Conservation (phyloP, 768 basidiomycete species). For the Tephrocybe sp. region DNA sequence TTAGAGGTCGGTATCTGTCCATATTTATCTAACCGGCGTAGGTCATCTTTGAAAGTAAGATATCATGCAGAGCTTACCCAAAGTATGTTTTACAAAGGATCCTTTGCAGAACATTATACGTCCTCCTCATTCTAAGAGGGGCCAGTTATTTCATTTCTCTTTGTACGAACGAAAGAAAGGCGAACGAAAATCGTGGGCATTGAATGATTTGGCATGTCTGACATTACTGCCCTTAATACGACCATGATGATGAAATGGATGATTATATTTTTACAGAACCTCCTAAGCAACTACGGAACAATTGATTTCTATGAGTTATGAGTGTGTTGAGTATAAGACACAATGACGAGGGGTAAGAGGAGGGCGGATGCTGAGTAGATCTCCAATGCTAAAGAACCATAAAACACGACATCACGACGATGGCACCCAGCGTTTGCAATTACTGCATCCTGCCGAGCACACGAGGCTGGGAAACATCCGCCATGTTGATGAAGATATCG, state of each 20-base stretch:
- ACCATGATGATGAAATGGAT: background rate
- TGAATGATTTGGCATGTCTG: too few species aligned
- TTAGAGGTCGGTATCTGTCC: too few species aligned
- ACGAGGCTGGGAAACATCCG: constrained; percentile 79
- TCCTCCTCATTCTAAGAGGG: too few species aligned
- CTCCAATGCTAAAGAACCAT: background rate
- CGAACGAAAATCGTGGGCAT: too few species aligned
- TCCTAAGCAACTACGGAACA: constrained; percentile 2
- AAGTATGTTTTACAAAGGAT: too few species aligned
- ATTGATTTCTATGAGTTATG: constrained; percentile 13
- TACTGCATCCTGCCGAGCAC: constrained; percentile 60
- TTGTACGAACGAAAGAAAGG: too few species aligned
- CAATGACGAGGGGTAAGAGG: background rate
- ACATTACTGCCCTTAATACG: too few species aligned
- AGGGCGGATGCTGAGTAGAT: background rate
- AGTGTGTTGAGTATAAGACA: background rate
- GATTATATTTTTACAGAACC: constrained; percentile 10
- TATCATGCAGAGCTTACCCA: too few species aligned
- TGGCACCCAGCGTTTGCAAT: background rate
- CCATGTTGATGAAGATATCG: constrained; percentile 96
- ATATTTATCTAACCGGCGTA: too few species aligned
- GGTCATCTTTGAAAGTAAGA: too few species aligned
- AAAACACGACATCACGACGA: background rate
- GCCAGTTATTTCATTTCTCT: too few species aligned
- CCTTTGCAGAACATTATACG: too few species aligned